These are phyloP conservation scores for Polyporus arcularius DNA, from an alignment of 768 basidiomycete species.

Conservation along the genomic window DNA sequence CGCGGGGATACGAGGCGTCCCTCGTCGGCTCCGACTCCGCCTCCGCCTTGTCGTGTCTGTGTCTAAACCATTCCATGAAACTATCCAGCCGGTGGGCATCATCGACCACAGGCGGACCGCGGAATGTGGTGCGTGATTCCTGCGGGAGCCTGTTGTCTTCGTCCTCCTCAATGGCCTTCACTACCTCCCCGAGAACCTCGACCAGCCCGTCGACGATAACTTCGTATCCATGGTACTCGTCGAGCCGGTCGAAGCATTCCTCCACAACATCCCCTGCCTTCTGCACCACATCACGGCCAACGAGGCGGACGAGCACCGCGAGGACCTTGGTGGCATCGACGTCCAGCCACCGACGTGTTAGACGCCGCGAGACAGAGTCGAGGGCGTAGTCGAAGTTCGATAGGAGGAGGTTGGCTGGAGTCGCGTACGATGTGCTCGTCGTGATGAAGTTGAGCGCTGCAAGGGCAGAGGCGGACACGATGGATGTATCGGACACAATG, in stretches of 20 bases:
- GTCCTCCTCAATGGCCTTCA: conserved; percentile 71
- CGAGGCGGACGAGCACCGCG: conserved; percentile 79
- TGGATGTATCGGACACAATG: conserved; percentile 67
- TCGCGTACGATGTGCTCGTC: conserved; percentile 81
- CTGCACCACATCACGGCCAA: conserved; percentile 84
- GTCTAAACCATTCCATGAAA: conserved; percentile 68
- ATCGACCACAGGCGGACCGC: background rate
- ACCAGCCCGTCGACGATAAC: conserved; percentile 83
- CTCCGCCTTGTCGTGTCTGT: conserved; percentile 40
- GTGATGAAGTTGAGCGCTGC: conserved; percentile 73
- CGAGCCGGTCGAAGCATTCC: conserved; percentile 95
- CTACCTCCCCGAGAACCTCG: conserved; percentile 83
- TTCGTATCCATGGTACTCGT: conserved; percentile 94
- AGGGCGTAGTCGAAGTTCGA: conserved; percentile 97
- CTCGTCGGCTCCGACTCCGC: conserved; percentile 28
- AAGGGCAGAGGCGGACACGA: conserved; percentile 75
- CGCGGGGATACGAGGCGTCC: conserved; percentile 57
- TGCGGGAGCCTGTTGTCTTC: conserved; percentile 33
- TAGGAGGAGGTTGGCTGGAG: conserved; percentile 82
- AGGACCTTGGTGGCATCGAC: conserved; percentile 89
- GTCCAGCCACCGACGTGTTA: conserved; percentile 81
- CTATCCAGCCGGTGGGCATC: conserved; percentile 41
- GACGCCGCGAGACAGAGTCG: conserved; percentile 82
- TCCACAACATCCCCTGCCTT: conserved; percentile 94
- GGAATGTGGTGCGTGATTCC: conserved; percentile 10